Evolutionary conservation across 2,329 filamentous ascomycete genomes (phyloP).

Genomic region (Trematosphaeria pertusa): DNA sequence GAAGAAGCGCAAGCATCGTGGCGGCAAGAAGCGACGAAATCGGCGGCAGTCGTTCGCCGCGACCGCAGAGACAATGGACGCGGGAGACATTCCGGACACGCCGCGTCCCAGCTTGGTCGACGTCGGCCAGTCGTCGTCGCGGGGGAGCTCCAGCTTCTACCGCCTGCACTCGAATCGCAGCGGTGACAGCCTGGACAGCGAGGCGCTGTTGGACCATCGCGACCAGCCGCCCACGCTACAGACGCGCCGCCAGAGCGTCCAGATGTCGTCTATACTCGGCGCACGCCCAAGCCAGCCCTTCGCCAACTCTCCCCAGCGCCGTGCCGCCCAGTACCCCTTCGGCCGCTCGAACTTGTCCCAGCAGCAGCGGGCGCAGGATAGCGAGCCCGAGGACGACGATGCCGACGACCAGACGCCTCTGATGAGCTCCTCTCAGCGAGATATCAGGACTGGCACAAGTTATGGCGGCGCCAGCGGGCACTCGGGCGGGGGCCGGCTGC

Average conservation of each 20-base stretch:
- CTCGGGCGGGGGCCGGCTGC: constrained; percentile 39
- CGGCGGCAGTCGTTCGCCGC: constrained; percentile 82
- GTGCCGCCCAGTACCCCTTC: constrained; percentile 20
- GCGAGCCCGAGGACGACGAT: constrained; percentile 56
- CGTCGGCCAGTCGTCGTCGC: constrained; percentile 37
- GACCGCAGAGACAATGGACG: constrained; percentile 59
- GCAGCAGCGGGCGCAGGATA: constrained; percentile 48
- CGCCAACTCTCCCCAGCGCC: constrained; percentile 27
- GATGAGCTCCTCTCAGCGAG: constrained; percentile 50
- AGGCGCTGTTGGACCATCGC: constrained; percentile 87
- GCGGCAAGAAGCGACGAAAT: constrained; percentile 77
- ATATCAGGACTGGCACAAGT: constrained; percentile 40
- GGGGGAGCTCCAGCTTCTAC: constrained; percentile 60
- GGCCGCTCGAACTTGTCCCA: constrained; percentile 37
- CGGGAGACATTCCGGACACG: constrained; percentile 58
- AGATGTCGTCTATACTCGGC: constrained; percentile 40
- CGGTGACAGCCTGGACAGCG: constrained; percentile 86
- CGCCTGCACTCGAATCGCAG: constrained; percentile 68
- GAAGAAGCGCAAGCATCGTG: constrained; percentile 77
- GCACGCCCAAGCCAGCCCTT: constrained; percentile 34
- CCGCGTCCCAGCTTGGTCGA: constrained; percentile 57
- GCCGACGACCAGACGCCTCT: constrained; percentile 63
- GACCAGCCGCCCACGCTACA: constrained; percentile 50
- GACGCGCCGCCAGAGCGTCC: constrained; percentile 53
- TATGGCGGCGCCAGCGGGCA: constrained; percentile 40